Evolutionary conservation across 495 filamentous ascomycete genomes (phyloP), one percentile per base, ranked within the genome.

Genomic region (Tuber indicum): DNA sequence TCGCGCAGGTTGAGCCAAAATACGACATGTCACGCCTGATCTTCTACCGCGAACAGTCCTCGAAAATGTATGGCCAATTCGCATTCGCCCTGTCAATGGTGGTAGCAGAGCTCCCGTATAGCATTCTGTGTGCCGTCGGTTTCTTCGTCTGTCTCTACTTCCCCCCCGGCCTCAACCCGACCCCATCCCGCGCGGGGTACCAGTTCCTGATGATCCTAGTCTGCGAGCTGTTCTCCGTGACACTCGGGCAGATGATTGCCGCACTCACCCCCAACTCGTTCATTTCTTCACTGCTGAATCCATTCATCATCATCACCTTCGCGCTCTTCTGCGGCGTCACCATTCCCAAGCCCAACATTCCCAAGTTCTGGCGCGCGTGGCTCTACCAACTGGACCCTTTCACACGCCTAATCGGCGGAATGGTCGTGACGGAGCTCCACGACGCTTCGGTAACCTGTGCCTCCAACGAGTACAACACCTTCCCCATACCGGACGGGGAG

Each of bases 311-410:
- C 83, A 91, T 94, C 84, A 89, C 91, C 71, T 93, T 94, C 82
- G 89, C 91, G 14, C 87, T 95, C 23, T 94, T 96, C 88, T 95
- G 92, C 82, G 93, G 93, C 78, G 92, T 95, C 73, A 89, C 92
- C 14, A 91, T 94, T 74, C 92, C 93, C 0, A 89, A 88, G 43
- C 88, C 89, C 0, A 89, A 91, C 80, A 92, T 96, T 83, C 92
- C 92, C 8, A 84, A 82, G 5, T 94, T 94, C 85, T 97, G 93
- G 91, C 87, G 90, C 19, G 86, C 86, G 1, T 95, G 93, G 93
- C 86, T 96, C 32, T 94, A 95, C 84, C 85, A 94, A 77, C 89
- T 97, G 4, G 91, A 94, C 79, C 94, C 94, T 0, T 96, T 96
- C 84, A 94, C 91, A 2, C 90, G 93, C 6, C 87, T 97, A 12